Evolutionary conservation across 805 yeast genomes (phyloP), one percentile per base, ranked within the genome.

Genomic region (Novakomyces olei): DNA sequence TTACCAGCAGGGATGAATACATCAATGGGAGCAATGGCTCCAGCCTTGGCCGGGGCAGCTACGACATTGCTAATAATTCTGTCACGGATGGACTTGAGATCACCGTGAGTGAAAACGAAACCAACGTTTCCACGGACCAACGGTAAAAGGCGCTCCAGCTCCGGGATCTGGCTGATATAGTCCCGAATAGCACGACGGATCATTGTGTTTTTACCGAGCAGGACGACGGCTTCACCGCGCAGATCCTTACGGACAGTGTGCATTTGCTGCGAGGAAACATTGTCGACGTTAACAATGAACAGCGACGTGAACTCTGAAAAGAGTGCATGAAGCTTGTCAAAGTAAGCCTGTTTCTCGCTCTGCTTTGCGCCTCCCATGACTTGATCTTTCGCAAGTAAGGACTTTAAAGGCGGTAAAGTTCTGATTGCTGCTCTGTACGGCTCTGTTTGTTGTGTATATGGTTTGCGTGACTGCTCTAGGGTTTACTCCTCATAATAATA

Each of bases 131-230:
- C 99, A 63, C 63, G 80, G 61, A 91, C 71, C 69, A 64, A 75
- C 49, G 98, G 96, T 63, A 88, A 67, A 53, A 88, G 62, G 63
- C 75, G 81, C 70, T 88, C 98, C 58, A 60, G 77, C 53, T 88
- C 95, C 60, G 96, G 95, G 65, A 79, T 69, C 59, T 85, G 96
- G 54, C 73, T 34, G 49, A 83, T 57, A 74, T 80, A 79, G 54
- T 81, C 88, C 69, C 98, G 81, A 71, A 88, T 67, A 58, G 98
- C 99, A 69, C 96, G 81, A 71, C 99, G 80, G 49, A 88, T 93
- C 96, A 88, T 85, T 72, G 99, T 88, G 94, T 88, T 88, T 78
- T 88, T 88, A 70, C 99, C 99, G 98, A 88, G 88, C 56, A 88
- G 68, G 49, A 88, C 83, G 49, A 78, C 88, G 55, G 88, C 98